Base-by-base conservation (phyloP, 345 rosid genomes). In the Brassica napus region DNA sequence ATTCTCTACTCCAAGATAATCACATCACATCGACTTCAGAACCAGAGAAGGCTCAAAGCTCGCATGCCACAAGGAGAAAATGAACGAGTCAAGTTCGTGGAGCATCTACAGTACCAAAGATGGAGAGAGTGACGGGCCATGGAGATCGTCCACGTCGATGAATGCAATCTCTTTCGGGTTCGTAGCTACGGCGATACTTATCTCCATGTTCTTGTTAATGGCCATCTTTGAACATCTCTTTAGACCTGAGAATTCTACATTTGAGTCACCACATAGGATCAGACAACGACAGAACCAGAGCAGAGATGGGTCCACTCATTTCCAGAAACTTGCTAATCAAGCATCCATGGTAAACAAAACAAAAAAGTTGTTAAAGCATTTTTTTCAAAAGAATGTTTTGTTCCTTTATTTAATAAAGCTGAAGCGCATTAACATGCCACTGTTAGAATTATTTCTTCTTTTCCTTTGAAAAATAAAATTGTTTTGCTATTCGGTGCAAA, bases 221-320 rank as follows among this genome's bases (percentile, higher is more conserved):
- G 98, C 98, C 60, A 91, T 94, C 68, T 94, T 92, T 9, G 98
- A 94, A 72, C 97, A 92, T 83, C 91, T 92, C 34, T 91, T 92
- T 37, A 84, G 92, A 76, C 92, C 94, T 12, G 78, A 78, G 39
- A 84, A 90, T 74, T 73, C 90, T 77, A 67, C 90, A 8, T 91
- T 91, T 81, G 84, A 89, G 69, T 86, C 86, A 12, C 86, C 94
- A 37, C 76, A 69, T 80, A 44, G 55, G 67, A 75, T 69, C 23
- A 64, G 72, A 74, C 83, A 80, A 68, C 69, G 78, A 79, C 78
- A 73, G 76, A 74, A 57, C 78, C 72, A 73, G 61, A 74, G 15
- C 54, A 65, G 66, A 80, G 76, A 80, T 80, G 76, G 71, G 83
- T 71, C 80, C 68, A 71, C 34, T 65, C 83, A 80, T 35, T 71